Evolutionary conservation across 257 asterid genomes (phyloP).

Genomic region (Cinchona pubescens): DNA sequence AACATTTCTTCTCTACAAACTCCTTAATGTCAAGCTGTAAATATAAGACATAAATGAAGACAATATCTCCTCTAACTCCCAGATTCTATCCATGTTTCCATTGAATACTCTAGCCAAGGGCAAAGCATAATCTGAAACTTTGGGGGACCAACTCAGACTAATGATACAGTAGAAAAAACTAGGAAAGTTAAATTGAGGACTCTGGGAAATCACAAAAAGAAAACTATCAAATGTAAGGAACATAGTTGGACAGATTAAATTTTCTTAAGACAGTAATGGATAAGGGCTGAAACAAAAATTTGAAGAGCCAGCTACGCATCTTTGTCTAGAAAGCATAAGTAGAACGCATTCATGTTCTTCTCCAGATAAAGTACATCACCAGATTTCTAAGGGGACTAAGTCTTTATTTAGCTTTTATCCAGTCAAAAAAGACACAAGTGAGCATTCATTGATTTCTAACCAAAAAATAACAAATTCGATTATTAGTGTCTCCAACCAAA

Average conservation of each 20-base stretch:
- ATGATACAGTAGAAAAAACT: too few species aligned
- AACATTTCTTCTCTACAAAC: too few species aligned
- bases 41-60: too few species aligned
- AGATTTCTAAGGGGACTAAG: too few species aligned
- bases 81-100: too few species aligned
- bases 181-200: background rate
- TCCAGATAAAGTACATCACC: background rate
- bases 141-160: too few species aligned
- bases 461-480: background rate
- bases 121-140: too few species aligned
- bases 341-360: background rate
- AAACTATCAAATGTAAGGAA: background rate
- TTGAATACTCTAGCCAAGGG: too few species aligned
- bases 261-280: background rate
- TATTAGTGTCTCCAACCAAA: background rate
- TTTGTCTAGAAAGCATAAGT: background rate
- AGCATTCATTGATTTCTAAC: background rate
- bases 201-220: background rate
- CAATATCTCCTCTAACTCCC: too few species aligned
- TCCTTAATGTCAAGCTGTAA: too few species aligned
- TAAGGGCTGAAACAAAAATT: background rate
- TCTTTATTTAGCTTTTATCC: too few species aligned
- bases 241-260: too few species aligned
- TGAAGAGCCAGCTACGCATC: background rate
- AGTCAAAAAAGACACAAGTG: background rate